A percentile compares a stretch with the other conserved stretches of the same genome.
Conservation (phyloP, 1,284 basidiomycete species). For the Moesziomyces parantarcticus region DNA sequence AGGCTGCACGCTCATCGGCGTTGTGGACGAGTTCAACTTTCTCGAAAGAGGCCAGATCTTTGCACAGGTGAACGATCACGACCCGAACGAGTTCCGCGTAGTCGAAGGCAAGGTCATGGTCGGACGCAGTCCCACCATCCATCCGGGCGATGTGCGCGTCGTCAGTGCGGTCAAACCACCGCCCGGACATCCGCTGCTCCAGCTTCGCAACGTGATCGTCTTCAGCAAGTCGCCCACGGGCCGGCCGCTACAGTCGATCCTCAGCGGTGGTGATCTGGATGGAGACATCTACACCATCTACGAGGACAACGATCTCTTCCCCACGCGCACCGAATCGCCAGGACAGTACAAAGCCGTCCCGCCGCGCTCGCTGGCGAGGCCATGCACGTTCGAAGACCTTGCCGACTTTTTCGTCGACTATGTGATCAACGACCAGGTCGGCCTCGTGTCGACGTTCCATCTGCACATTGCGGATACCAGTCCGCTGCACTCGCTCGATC, state of each 20-base stretch:
- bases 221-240: constrained; percentile 26
- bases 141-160: constrained; percentile 46
- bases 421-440: constrained; percentile 73
- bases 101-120: constrained; percentile 45
- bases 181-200: constrained; percentile 26
- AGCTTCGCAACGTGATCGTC: constrained; percentile 45
- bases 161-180: constrained; percentile 40
- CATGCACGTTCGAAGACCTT: constrained; percentile 75
- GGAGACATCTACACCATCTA: constrained; percentile 70
- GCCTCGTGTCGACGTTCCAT: constrained; percentile 73
- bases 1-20: constrained; percentile 32
- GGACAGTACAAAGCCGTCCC: constrained; percentile 73
- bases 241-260: constrained; percentile 41
- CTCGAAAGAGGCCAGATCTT: constrained; percentile 40
- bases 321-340: constrained; percentile 69
- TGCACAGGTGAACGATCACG: constrained; percentile 23
- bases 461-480: constrained; percentile 79
- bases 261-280: constrained; percentile 47
- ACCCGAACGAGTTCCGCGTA: constrained; percentile 8
- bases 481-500: constrained; percentile 72
- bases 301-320: constrained; percentile 71
- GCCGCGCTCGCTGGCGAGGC: constrained; percentile 72
- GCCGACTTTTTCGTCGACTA: constrained; percentile 79
- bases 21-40: constrained; percentile 38
- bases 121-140: constrained; percentile 44